Percentiles rank a stretch among this genome's conserved stretches.
These are phyloP conservation scores for Chlamydomonas applanata DNA, from an alignment of 139 green algal species.

Conservation along the genomic window DNA sequence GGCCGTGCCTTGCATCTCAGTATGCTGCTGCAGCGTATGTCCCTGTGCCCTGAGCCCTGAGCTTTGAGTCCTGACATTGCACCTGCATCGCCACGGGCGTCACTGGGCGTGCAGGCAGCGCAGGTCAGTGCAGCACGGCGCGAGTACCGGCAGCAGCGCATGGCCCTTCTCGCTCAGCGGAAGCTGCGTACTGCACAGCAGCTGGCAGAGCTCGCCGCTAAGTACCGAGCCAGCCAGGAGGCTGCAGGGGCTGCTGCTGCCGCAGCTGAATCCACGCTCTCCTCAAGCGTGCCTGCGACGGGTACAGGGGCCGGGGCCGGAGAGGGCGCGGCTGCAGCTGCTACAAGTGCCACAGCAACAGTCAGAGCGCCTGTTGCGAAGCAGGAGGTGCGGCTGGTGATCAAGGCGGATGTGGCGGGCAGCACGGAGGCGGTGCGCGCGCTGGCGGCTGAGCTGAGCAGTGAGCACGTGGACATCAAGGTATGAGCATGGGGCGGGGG, in stretches of 20 bases:
- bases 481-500: too few relatives aligned
- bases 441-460: conserved; percentile 11
- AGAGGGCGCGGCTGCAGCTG: conserved; percentile 1
- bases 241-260: not conserved
- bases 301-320: not conserved
- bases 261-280: too few relatives aligned
- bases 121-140: conserved; percentile 9
- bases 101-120: conserved; percentile 6
- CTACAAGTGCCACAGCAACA: conserved; percentile 7
- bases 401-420: conserved; percentile 86
- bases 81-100: not conserved
- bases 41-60: too few relatives aligned
- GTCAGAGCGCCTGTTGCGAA: not conserved
- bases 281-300: too few relatives aligned
- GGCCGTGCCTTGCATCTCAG: too few relatives aligned
- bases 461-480: conserved; percentile 20
- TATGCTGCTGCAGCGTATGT: too few relatives aligned
- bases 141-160: conserved; percentile 16
- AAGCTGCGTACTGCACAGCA: conserved; percentile 17
- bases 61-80: too few relatives aligned
- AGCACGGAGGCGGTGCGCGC: conserved; percentile 33
- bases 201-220: conserved; percentile 1
- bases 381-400: conserved; percentile 47
- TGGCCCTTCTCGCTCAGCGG: conserved; percentile 15
- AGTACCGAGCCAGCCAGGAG: not conserved